Evolutionary conservation across 2,329 filamentous ascomycete genomes (phyloP).

Genomic region (Claviceps capensis): DNA sequence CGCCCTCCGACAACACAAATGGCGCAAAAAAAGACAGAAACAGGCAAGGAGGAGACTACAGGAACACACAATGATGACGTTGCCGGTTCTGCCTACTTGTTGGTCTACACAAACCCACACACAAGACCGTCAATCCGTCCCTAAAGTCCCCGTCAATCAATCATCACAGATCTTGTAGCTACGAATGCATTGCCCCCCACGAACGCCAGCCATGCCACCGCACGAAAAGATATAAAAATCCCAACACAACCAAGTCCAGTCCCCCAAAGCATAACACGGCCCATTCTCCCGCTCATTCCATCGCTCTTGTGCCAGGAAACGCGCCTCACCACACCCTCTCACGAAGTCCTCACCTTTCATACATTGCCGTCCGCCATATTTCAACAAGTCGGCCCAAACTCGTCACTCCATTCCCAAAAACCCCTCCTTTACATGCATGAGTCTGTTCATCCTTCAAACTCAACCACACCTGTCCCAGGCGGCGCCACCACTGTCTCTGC

Average conservation of each 20-base stretch:
- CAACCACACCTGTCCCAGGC: slow-evolving; percentile 23
- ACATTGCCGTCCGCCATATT: slow-evolving; percentile 6
- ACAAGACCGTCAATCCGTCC: too few relatives aligned
- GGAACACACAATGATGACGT: too few relatives aligned
- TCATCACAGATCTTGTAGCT: too few relatives aligned
- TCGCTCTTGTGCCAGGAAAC: not conserved
- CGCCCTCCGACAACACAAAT: too few relatives aligned
- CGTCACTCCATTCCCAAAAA: not conserved
- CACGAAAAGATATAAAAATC: not conserved
- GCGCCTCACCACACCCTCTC: not conserved
- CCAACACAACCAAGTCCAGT: not conserved
- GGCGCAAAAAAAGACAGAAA: too few relatives aligned
- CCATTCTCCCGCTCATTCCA: not conserved
- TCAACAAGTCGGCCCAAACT: not conserved
- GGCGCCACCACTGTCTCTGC: slow-evolving; percentile 16
- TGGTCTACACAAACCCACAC: too few relatives aligned
- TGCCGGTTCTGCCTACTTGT: too few relatives aligned
- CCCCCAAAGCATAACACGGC: not conserved
- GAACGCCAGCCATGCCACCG: not conserved
- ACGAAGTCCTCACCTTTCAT: not conserved
- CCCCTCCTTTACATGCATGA: not conserved
- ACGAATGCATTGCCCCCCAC: not conserved
- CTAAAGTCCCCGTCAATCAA: too few relatives aligned
- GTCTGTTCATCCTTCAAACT: slow-evolving; percentile 26
- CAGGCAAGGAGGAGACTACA: too few relatives aligned